Conservation (phyloP, 768 basidiomycete species). For the Rhodotorula graminis region DNA sequence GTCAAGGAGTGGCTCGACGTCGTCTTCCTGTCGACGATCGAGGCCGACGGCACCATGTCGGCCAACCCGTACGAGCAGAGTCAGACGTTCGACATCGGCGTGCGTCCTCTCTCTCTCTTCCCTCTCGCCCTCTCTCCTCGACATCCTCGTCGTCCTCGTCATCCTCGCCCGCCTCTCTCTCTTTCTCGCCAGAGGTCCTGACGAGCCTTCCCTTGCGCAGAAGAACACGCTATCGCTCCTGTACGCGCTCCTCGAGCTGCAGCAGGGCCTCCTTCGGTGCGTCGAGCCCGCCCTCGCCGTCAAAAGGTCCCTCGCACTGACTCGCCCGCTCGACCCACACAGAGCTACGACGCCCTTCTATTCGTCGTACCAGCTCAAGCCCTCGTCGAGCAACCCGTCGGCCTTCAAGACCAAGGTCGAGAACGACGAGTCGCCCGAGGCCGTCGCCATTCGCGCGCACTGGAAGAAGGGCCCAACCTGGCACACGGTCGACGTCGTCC, state of each 20-base stretch:
- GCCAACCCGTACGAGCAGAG: constrained; percentile 27
- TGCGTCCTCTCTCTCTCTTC: constrained; percentile 33
- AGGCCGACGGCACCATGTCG: constrained; percentile 30
- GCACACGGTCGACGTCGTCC: constrained; percentile 48
- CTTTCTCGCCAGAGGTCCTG: no score
- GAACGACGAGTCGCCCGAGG: constrained; percentile 46
- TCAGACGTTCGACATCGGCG: constrained; percentile 49
- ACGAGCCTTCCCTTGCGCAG: constrained; percentile 38
- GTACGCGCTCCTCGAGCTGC: constrained; percentile 54
- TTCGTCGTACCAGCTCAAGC: constrained; percentile 50
- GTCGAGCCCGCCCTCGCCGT: not conserved
- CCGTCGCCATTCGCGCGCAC: constrained; percentile 45
- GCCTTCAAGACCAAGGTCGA: constrained; percentile 45
- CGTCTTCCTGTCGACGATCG: constrained; percentile 28
- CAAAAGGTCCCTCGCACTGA: no score
- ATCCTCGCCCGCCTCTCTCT: no score
- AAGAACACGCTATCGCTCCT: constrained; percentile 51
- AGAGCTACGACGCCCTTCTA: constrained; percentile 54
- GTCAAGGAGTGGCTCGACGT: constrained; percentile 33
- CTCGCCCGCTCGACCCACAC: not conserved
- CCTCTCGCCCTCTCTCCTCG: no score
- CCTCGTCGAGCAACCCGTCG: constrained; percentile 28
- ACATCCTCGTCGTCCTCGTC: no score
- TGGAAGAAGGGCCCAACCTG: constrained; percentile 45
- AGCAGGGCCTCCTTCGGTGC: constrained; percentile 50